Conservation (phyloP, 2,329 filamentous ascomycete genomes). For the Penicillium sp. region DNA sequence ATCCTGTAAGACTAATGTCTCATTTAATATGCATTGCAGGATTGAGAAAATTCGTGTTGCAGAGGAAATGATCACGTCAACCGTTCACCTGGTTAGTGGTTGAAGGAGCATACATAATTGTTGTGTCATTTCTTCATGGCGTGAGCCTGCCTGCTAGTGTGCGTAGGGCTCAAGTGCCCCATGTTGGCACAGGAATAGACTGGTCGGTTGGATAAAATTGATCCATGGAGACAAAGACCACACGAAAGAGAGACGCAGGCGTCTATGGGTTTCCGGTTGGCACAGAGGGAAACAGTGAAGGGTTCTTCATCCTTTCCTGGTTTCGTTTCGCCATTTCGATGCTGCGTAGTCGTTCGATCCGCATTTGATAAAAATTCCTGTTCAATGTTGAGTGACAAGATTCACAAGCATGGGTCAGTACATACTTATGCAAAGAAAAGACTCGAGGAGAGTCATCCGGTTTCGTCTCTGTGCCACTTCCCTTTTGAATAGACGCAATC, state of each 20-base stretch:
- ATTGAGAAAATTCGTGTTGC: too few relatives aligned
- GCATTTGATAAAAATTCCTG: conserved; percentile 83
- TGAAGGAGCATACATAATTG: too few relatives aligned
- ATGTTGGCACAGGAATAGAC: background rate
- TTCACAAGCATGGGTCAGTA: background rate
- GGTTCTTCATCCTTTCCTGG: conserved; percentile 75
- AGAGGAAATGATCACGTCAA: too few relatives aligned
- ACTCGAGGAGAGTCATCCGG: conserved; percentile 72
- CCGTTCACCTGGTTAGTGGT: too few relatives aligned
- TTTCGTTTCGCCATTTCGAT: conserved; percentile 79
- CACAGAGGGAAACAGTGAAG: conserved; percentile 80
- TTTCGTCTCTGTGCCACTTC: conserved; percentile 37
- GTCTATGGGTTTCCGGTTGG: conserved; percentile 59
- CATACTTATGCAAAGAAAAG: conserved; percentile 79
- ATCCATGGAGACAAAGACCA: background rate
- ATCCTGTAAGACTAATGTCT: too few relatives aligned
- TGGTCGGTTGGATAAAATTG: background rate
- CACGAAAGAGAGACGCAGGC: background rate
- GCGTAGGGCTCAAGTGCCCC: too few relatives aligned
- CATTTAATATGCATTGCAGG: too few relatives aligned
- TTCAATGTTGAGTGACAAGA: conserved; percentile 6
- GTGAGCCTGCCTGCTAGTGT: too few relatives aligned
- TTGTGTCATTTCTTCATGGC: too few relatives aligned
- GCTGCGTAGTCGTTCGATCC: conserved; percentile 75
- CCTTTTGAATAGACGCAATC: conserved; percentile 50